A percentile compares a stretch with the other conserved stretches of the same genome.
These are phyloP conservation scores for Phellopilus nigrolimitatus DNA, from an alignment of 1,284 basidiomycete genomes.

Conservation along the genomic window DNA sequence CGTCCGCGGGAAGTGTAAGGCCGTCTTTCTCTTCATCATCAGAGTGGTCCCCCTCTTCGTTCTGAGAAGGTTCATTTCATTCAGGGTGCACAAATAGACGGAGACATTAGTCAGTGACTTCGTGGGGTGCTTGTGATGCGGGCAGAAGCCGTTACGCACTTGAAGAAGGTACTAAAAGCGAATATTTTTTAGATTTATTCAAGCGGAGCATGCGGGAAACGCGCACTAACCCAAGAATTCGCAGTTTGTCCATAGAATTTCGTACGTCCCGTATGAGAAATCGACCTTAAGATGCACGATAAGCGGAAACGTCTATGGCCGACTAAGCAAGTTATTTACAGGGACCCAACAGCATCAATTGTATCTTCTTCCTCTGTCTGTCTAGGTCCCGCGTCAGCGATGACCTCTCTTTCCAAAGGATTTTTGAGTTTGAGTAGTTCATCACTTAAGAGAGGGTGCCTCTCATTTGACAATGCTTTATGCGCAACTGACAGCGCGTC, in stretches of 20 bases:
- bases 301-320: neutral
- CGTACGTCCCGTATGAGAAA: slow-evolving; percentile 54
- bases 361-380: slow-evolving; percentile 39
- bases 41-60: slow-evolving; percentile 35
- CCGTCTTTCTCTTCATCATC: slow-evolving; percentile 19
- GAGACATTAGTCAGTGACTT: slow-evolving; percentile 12
- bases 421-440: slow-evolving; percentile 60
- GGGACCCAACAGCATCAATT: slow-evolving; percentile 58
- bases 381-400: slow-evolving; percentile 41
- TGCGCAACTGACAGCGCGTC: slow-evolving; percentile 56
- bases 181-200: slow-evolving; percentile 15
- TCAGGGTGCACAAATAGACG: slow-evolving; percentile 4
- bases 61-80: slow-evolving; percentile 40
- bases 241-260: slow-evolving; percentile 63
- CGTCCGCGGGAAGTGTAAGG: slow-evolving; percentile 40
- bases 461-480: slow-evolving; percentile 36
- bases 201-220: slow-evolving; percentile 10
- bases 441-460: slow-evolving; percentile 53
- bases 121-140: neutral
- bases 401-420: slow-evolving; percentile 52
- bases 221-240: slow-evolving; percentile 55
- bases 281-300: slow-evolving; percentile 39
- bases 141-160: slow-evolving; percentile 25
- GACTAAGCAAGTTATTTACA: slow-evolving; percentile 37
- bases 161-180: slow-evolving; percentile 34